Evolutionary conservation across 345 rosid genomes (phyloP).

Genomic region (Schrenkiella parvula): DNA sequence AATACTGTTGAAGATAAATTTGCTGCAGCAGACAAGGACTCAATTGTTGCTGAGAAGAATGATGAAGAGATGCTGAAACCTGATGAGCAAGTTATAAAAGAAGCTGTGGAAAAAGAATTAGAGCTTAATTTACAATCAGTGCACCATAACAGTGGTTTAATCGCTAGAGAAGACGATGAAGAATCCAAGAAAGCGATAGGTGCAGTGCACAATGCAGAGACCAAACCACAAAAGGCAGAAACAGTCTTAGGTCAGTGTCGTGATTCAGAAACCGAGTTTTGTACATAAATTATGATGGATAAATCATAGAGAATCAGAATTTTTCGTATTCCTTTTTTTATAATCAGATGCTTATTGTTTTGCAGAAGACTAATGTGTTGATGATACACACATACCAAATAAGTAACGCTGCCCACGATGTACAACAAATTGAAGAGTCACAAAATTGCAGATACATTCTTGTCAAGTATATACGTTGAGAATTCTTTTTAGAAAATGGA

Average conservation of each 20-base stretch:
- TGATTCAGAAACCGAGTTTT: background rate
- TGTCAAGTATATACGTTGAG: constrained; percentile 2
- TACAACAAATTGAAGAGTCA: background rate
- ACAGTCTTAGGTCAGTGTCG: constrained; percentile 8
- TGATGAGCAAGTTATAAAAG: background rate
- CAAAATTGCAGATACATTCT: constrained; percentile 6
- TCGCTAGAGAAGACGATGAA: background rate
- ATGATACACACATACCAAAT: background rate
- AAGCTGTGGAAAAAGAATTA: background rate
- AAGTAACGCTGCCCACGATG: background rate
- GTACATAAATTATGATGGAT: background rate
- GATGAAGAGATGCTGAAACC: background rate
- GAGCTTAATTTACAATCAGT: constrained; percentile 6
- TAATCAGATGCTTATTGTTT: constrained; percentile 5
- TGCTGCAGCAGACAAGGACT: background rate
- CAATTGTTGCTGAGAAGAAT: background rate
- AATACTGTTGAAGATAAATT: background rate
- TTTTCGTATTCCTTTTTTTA: background rate
- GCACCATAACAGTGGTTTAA: background rate
- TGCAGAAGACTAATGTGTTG: constrained; percentile 9
- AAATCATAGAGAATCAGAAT: background rate
- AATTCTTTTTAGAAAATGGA: background rate
- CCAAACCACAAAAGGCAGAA: background rate
- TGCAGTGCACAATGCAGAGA: background rate
- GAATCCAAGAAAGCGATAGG: background rate